Percentiles rank a stretch among this genome's conserved stretches.
Conservation (phyloP, 2,329 filamentous ascomycete species). For the Xylaria polymorpha region DNA sequence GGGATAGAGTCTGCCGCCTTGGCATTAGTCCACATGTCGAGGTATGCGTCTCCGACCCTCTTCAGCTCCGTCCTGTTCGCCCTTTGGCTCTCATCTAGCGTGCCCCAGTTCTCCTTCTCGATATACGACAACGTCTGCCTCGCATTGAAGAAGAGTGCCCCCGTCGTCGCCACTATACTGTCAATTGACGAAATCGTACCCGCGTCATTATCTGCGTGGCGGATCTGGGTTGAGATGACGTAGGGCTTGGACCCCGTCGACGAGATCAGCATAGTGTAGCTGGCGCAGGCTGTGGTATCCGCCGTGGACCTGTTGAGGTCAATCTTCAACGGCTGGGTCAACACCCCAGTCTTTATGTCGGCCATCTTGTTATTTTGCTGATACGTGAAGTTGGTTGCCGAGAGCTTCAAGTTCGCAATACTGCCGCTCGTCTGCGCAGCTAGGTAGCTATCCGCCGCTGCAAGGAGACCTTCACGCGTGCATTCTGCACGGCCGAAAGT, state of each 20-base stretch:
- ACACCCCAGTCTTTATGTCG: conserved; percentile 43
- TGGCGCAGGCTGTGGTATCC: conserved; percentile 47
- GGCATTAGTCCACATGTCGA: conserved; percentile 54
- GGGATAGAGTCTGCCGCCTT: conserved; percentile 51
- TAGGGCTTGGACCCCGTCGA: conserved; percentile 49
- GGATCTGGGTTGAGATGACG: conserved; percentile 52
- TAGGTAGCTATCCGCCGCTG: conserved; percentile 47
- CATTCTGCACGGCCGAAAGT: conserved; percentile 41
- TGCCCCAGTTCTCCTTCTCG: conserved; percentile 50
- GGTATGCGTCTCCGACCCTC: conserved; percentile 52
- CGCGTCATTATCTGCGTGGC: conserved; percentile 45
- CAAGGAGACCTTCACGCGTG: conserved; percentile 47
- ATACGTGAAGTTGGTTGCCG: conserved; percentile 46
- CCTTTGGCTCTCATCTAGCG: conserved; percentile 44
- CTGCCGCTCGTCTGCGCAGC: conserved; percentile 44
- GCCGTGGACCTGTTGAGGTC: conserved; percentile 47
- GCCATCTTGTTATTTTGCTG: conserved; percentile 46
- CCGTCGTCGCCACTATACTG: conserved; percentile 53
- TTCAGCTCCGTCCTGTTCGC: conserved; percentile 49
- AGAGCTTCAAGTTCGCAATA: conserved; percentile 41
- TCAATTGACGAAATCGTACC: conserved; percentile 49
- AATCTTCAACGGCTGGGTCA: conserved; percentile 44
- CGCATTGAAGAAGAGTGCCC: conserved; percentile 54
- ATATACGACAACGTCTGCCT: conserved; percentile 50
- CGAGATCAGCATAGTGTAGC: conserved; percentile 53